phyloP scores from a whole-genome alignment of 2,329 filamentous ascomycete genomes.

The Sporothrix phasma region DNA sequence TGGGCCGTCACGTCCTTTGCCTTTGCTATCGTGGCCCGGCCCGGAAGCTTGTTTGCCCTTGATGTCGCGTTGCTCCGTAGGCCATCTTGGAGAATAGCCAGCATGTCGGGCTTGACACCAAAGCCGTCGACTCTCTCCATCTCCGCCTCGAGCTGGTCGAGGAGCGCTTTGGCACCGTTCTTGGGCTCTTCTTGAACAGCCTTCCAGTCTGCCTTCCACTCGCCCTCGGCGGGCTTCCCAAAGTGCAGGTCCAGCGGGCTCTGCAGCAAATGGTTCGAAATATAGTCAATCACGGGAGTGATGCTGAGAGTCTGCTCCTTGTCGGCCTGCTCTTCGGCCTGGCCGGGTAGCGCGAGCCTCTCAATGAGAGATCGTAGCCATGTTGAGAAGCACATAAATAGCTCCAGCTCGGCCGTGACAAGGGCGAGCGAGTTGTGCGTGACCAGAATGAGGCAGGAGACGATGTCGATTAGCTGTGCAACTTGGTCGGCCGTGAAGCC shows the following conservation, averaged over 20 bases:
- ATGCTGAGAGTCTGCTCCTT: constrained; percentile 69
- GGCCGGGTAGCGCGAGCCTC: constrained; percentile 55
- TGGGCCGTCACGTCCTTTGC: constrained; percentile 10
- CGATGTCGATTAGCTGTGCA: constrained; percentile 55
- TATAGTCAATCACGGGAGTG: constrained; percentile 63
- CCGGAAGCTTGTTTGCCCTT: not conserved
- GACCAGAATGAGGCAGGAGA: constrained; percentile 66
- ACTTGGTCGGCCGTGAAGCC: constrained; percentile 57
- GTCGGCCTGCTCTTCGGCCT: constrained; percentile 65
- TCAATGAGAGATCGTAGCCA: constrained; percentile 84
- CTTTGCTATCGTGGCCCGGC: not conserved
- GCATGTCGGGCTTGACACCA: constrained; percentile 7
- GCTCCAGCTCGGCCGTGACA: constrained; percentile 64
- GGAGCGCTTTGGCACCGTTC: constrained; percentile 24
- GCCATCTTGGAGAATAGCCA: constrained; percentile 8
- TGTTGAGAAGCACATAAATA: constrained; percentile 67
- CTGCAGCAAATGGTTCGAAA: constrained; percentile 56
- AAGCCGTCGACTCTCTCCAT: constrained; percentile 15
- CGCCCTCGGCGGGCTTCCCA: constrained; percentile 38
- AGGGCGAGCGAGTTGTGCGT: constrained; percentile 62
- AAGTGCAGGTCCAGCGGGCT: constrained; percentile 58
- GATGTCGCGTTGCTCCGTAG: not conserved
- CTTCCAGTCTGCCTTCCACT: constrained; percentile 38
- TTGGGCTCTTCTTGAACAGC: constrained; percentile 28
- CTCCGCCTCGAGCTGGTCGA: constrained; percentile 27